Percentiles rank a stretch among this genome's conserved stretches.
Conservation (phyloP, 345 rosid genomes). For the Mangifera indica region DNA sequence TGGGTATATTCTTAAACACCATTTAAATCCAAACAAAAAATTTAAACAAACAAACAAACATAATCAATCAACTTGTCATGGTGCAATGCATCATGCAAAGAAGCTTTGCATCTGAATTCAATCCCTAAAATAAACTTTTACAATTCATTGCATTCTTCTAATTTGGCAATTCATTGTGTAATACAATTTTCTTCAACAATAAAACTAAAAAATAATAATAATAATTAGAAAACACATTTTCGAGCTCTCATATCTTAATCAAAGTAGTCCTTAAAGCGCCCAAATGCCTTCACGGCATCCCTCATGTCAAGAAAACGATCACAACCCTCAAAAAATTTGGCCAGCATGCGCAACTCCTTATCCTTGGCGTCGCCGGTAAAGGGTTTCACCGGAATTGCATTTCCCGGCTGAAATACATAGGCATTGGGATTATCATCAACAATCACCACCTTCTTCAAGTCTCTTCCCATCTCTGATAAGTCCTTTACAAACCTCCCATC, state of each 20-base stretch:
- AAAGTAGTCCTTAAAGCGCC: conserved; percentile 10
- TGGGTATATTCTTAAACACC: not conserved
- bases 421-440: conserved; percentile 86
- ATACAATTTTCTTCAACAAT: conserved; percentile 5
- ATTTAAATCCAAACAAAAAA: no score
- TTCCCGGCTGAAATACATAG: conserved; percentile 70
- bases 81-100: not conserved
- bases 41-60: not conserved
- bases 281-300: conserved; percentile 58
- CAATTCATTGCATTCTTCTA: not conserved
- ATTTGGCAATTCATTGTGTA: conserved; percentile 12
- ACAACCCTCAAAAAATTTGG: conserved; percentile 51
- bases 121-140: not conserved
- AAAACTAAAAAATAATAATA: not conserved
- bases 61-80: not conserved
- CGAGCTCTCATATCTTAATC: not conserved
- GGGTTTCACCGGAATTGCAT: conserved; percentile 68
- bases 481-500: conserved; percentile 81
- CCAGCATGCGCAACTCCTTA: conserved; percentile 51
- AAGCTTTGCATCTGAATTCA: not conserved
- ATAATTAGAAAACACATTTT: not conserved
- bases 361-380: conserved; percentile 57
- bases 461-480: conserved; percentile 64
- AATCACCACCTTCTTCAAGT: conserved; percentile 58
- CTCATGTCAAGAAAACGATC: conserved; percentile 63